These are phyloP conservation scores for Parietichytrium sp. DNA, from an alignment of 108 stramenopile species.

Conservation along the genomic window DNA sequence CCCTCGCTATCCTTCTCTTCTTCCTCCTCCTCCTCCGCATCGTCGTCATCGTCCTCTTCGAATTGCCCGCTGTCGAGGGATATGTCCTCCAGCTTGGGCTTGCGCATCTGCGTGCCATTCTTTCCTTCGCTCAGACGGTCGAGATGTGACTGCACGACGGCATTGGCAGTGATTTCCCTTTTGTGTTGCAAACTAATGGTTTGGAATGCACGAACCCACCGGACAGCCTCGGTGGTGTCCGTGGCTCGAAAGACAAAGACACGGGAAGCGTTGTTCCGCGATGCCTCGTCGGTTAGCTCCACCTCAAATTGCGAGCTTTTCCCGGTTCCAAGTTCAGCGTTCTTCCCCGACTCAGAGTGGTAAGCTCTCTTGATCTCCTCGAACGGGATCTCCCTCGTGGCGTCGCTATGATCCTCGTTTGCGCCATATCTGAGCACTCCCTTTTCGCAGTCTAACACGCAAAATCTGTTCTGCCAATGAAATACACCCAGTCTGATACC, in stretches of 20 bases:
- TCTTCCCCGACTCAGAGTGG: not conserved
- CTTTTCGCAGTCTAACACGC: not conserved
- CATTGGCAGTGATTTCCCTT: too few relatives aligned
- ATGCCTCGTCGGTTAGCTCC: slow-evolving; percentile 18
- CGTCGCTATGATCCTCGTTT: not conserved
- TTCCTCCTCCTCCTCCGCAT: not conserved
- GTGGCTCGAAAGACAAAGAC: slow-evolving; percentile 10
- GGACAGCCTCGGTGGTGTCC: not conserved
- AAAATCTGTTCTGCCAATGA: slow-evolving; percentile 25
- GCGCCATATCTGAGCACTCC: not conserved
- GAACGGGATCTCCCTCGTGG: not conserved
- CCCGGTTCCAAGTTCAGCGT: not conserved
- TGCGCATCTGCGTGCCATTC: too few relatives aligned
- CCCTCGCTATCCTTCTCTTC: not conserved
- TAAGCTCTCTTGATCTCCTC: not conserved
- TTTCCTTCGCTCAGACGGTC: too few relatives aligned
- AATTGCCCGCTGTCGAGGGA: too few relatives aligned
- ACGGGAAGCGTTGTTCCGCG: not conserved
- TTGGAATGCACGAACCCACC: not conserved
- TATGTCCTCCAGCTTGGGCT: too few relatives aligned
- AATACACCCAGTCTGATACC: not conserved
- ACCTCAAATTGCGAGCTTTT: not conserved
- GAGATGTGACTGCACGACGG: too few relatives aligned
- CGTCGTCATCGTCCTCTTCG: not conserved
- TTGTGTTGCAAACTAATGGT: not conserved